Percentiles rank a stretch among this genome's conserved stretches.
phyloP scores from a whole-genome alignment of 1,139 yeast species.

The Geotrichum carabidarum region DNA sequence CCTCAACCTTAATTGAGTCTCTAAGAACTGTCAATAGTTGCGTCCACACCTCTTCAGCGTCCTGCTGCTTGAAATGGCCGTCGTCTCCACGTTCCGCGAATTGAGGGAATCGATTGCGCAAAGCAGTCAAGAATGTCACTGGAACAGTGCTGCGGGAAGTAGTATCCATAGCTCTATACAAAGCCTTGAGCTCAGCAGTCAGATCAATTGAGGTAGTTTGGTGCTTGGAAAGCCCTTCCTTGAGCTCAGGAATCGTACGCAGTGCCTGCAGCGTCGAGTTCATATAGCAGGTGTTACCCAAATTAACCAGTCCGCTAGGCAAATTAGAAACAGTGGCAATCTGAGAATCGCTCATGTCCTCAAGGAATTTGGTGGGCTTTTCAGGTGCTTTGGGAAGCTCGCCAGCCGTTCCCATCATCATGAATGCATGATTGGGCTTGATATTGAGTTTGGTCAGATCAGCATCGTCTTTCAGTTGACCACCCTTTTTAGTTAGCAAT shows the following conservation, averaged over 20 bases:
- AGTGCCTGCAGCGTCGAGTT: conserved; percentile 84
- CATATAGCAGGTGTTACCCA: conserved; percentile 94
- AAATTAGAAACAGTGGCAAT: conserved; percentile 32
- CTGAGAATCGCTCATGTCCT: conserved; percentile 56
- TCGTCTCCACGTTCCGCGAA: conserved; percentile 66
- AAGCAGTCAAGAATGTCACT: conserved; percentile 50
- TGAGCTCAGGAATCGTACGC: conserved; percentile 59
- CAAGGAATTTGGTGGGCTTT: conserved; percentile 56
- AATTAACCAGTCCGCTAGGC: conserved; percentile 80
- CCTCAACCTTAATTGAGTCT: conserved; percentile 22
- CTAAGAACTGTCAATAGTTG: conserved; percentile 60
- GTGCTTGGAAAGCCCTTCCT: conserved; percentile 28
- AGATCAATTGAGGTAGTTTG: conserved; percentile 24
- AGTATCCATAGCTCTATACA: conserved; percentile 33
- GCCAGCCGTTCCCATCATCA: conserved; percentile 92
- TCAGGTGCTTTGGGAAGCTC: conserved; percentile 56
- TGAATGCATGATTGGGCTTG: conserved; percentile 62
- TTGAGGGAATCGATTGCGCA: conserved; percentile 61
- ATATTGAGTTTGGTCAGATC: conserved; percentile 49
- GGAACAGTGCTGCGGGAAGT: conserved; percentile 44
- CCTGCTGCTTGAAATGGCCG: conserved; percentile 88
- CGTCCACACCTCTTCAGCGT: conserved; percentile 94
- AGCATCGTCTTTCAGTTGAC: conserved; percentile 71
- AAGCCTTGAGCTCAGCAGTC: conserved; percentile 33
- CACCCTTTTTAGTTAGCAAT: conserved; percentile 44